Percentiles rank a stretch among this genome's conserved stretches.
Evolutionary conservation across 169 alveolate genomes (phyloP).

Genomic region (Fabrea salina): DNA sequence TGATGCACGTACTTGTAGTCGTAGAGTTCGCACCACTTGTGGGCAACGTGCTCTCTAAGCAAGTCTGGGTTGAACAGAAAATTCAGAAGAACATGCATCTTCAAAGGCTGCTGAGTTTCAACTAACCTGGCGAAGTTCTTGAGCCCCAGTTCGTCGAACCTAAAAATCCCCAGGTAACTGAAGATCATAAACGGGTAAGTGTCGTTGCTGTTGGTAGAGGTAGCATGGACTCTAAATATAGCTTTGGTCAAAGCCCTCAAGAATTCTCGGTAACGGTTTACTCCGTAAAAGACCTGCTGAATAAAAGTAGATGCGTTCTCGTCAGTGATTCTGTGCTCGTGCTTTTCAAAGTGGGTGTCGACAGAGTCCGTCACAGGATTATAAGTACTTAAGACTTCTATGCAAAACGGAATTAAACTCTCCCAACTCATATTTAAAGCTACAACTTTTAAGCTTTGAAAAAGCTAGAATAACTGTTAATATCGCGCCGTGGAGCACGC

Average conservation of each 20-base stretch:
- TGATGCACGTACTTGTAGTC: slow-evolving; percentile 9
- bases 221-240: slow-evolving; percentile 13
- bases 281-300: slow-evolving; percentile 15
- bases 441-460: too few relatives aligned
- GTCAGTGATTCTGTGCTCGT: neutral
- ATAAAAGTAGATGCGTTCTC: slow-evolving; percentile 1
- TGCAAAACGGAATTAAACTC: neutral
- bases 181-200: slow-evolving; percentile 22
- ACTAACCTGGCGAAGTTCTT: neutral
- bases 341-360: slow-evolving; percentile 18
- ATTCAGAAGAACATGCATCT: neutral
- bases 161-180: neutral
- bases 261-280: slow-evolving; percentile 24
- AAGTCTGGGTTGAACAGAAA: slow-evolving; percentile 2
- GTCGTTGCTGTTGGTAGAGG: slow-evolving; percentile 30
- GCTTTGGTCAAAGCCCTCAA: neutral
- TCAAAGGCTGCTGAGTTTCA: slow-evolving; percentile 12
- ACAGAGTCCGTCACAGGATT: slow-evolving; percentile 24
- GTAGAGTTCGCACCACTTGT: slow-evolving; percentile 3
- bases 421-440: slow-evolving; percentile 29
- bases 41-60: slow-evolving; percentile 2
- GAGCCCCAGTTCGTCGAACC: slow-evolving; percentile 34
- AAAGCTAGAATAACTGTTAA: too few relatives aligned
- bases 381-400: neutral
- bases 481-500: too few relatives aligned